A percentile compares a stretch with the other conserved stretches of the same genome.
Conservation (phyloP, 2,329 filamentous ascomycete species). For the Arthroderma uncinatum region DNA sequence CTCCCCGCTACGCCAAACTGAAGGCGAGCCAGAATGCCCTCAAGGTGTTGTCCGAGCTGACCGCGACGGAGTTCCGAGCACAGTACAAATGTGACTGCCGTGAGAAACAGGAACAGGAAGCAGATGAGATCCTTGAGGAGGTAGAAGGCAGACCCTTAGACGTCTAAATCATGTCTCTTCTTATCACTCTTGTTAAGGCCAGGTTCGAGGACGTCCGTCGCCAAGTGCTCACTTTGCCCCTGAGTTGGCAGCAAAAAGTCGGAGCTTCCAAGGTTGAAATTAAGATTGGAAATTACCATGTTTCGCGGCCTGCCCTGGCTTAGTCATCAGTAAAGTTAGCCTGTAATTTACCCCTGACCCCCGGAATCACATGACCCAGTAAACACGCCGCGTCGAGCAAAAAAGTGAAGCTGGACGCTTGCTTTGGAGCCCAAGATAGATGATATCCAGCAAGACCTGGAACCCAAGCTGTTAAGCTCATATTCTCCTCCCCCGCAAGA, state of each 20-base stretch:
- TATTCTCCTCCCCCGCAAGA: background rate
- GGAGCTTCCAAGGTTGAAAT: background rate
- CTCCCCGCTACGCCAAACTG: slow-evolving; percentile 62
- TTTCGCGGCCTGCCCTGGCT: background rate
- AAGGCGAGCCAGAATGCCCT: slow-evolving; percentile 35
- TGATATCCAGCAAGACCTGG: background rate
- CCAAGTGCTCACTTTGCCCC: background rate
- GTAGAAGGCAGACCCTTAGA: background rate
- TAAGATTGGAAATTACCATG: background rate
- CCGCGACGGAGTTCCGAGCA: slow-evolving; percentile 47
- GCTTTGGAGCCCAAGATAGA: background rate
- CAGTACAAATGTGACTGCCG: slow-evolving; percentile 55
- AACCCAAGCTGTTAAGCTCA: background rate
- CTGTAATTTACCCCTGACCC: slow-evolving; percentile 6
- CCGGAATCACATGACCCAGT: slow-evolving; percentile 12
- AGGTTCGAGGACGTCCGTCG: background rate
- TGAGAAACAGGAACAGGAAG: background rate
- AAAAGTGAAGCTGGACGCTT: slow-evolving; percentile 9
- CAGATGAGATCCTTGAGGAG: background rate
- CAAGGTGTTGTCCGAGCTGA: slow-evolving; percentile 38
- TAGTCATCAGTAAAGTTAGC: background rate
- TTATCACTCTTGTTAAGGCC: background rate
- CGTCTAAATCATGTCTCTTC: background rate
- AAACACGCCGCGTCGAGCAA: slow-evolving; percentile 17
- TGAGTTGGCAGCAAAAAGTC: background rate